Evolutionary conservation across 2,329 filamentous ascomycete species (phyloP).

Genomic region (Pseudogymnoascus sp.): DNA sequence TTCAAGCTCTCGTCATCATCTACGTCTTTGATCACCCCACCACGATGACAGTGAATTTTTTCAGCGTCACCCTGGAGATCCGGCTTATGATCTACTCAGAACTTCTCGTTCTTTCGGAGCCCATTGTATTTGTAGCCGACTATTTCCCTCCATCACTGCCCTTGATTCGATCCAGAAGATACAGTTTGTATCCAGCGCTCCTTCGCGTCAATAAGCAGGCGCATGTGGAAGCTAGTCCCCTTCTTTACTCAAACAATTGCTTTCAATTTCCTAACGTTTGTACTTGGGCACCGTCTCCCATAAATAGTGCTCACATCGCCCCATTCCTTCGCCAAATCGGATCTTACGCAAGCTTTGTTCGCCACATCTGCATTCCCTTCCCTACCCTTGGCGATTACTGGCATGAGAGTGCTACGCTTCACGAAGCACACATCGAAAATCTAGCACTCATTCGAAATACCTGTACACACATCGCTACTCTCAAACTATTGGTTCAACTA

Average conservation of each 20-base stretch:
- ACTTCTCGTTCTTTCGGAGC: too few species aligned
- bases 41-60: neutral
- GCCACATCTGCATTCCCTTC: slow-evolving; percentile 16
- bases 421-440: slow-evolving; percentile 15
- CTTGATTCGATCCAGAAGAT: too few species aligned
- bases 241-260: slow-evolving; percentile 15
- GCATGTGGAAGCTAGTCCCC: slow-evolving; percentile 14
- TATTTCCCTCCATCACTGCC: too few species aligned
- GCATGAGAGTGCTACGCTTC: slow-evolving; percentile 11
- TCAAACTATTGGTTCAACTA: slow-evolving; percentile 12
- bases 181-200: slow-evolving; percentile 8
- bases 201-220: slow-evolving; percentile 14
- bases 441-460: slow-evolving; percentile 14
- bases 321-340: slow-evolving; percentile 17
- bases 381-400: slow-evolving; percentile 13
- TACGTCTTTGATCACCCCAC: neutral
- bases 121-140: too few species aligned
- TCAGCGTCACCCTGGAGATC: neutral
- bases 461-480: slow-evolving; percentile 16
- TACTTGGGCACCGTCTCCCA: neutral
- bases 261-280: slow-evolving; percentile 12
- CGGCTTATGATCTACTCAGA: too few species aligned
- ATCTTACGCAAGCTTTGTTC: slow-evolving; percentile 14
- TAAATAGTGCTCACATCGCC: slow-evolving; percentile 11
- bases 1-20: neutral